Evolutionary conservation across 1,284 basidiomycete species (phyloP), one percentile per base, ranked within the genome.

Genomic region (Tausonia pullulans): DNA sequence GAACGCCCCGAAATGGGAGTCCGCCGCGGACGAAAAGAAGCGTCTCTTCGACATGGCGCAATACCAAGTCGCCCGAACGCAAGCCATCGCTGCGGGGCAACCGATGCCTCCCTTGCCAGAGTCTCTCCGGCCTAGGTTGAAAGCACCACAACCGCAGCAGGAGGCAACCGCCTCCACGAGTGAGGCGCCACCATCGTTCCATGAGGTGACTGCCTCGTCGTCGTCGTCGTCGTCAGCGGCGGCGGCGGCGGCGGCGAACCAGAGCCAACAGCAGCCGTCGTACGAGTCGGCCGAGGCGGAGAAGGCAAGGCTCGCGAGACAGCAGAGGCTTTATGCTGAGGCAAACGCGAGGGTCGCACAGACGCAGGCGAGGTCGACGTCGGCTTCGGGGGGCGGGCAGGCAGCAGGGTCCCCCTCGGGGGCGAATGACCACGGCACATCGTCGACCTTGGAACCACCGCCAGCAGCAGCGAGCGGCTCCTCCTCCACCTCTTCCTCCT

Each of bases 21-120:
- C 62, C 3, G 62, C 62, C 7, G 58, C 51, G 13, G 62, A 58
- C 2, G 62, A 64, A 39, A 64, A 64, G 50, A 58, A 52, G 8
- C 57, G 62, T 6, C 27, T 64, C 14, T 64, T 64, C 27, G 57
- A 64, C 51, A 46, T 49, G 58, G 55, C 56, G 4, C 58, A 59
- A 27, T 46, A 55, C 56, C 41, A 59, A 11, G 51, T 46, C n/a
- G 49, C 56, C 8, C 49, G 54, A 8, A 48, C 60, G n/a, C 60
- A 62, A 39, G 60, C 60, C 5, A 48, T 50, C 16, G 60, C 60
- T n/a, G 39, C 44, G 2, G 51, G 61, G 2, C 46, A 40, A 11
- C n/a, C 53, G 14, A 45, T 45, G 5, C 51, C 54, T 51, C 61
- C 51, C 44, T 45, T 41, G 3, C 54, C 54, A 16, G 4, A 46